phyloP scores from a whole-genome alignment of 495 filamentous ascomycete genomes.

The Penicillium chermesinum region DNA sequence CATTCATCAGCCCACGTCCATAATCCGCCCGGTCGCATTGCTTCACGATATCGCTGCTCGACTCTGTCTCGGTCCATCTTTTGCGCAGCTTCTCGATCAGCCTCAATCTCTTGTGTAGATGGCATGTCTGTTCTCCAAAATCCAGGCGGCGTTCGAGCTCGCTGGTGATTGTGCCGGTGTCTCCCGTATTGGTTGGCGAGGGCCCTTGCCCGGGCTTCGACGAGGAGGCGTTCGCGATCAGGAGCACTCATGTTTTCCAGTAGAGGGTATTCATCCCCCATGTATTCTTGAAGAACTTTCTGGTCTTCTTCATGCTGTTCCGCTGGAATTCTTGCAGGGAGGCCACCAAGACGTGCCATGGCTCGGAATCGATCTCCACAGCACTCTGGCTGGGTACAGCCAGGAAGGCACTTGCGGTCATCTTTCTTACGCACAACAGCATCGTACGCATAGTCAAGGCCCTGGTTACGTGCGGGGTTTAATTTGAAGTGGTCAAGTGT shows the following conservation, averaged over 20 bases:
- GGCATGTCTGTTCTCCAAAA: constrained; percentile 91
- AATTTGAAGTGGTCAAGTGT: constrained; percentile 71
- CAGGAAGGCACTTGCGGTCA: constrained; percentile 69
- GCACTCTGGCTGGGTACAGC: constrained; percentile 71
- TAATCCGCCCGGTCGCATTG: constrained; percentile 65
- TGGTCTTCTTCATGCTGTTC: constrained; percentile 44
- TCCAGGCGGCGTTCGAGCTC: constrained; percentile 68
- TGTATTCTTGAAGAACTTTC: constrained; percentile 56
- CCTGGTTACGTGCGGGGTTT: constrained; percentile 70
- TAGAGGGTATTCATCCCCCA: constrained; percentile 51
- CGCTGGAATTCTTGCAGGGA: constrained; percentile 13
- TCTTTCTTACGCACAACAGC: constrained; percentile 70
- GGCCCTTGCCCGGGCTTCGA: constrained; percentile 60
- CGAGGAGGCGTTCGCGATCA: constrained; percentile 52
- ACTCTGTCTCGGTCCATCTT: constrained; percentile 56
- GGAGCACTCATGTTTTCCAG: constrained; percentile 41
- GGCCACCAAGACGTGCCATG: constrained; percentile 48
- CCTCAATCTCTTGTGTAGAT: constrained; percentile 67
- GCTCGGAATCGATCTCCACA: constrained; percentile 70
- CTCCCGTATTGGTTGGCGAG: constrained; percentile 68
- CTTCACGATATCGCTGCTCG: constrained; percentile 72
- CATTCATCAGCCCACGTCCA: constrained; percentile 82
- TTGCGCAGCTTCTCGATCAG: constrained; percentile 56
- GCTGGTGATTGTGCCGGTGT: constrained; percentile 69
- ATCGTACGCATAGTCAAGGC: constrained; percentile 65